phyloP scores from a whole-genome alignment of 768 basidiomycete species.

The Boletus bicolor region DNA sequence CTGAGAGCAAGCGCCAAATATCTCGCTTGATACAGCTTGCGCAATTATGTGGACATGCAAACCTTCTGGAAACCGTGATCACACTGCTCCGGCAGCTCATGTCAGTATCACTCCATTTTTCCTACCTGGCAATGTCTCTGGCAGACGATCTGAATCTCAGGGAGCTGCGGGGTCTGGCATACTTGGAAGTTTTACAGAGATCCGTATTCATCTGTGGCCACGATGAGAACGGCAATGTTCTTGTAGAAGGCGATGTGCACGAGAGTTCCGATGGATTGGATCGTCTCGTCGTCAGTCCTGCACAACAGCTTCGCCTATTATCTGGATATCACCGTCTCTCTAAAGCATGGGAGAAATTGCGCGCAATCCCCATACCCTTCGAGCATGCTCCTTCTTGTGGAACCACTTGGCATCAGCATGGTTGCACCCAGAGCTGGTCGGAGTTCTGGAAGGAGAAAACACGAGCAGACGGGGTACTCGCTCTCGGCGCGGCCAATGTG shows the following conservation, averaged over 20 bases:
- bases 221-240: constrained; percentile 10
- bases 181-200: constrained; percentile 72
- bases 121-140: constrained; percentile 69
- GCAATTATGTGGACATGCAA: constrained; percentile 61
- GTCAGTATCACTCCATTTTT: constrained; percentile 59
- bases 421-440: constrained; percentile 68
- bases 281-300: constrained; percentile 49
- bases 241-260: constrained; percentile 32
- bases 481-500: constrained; percentile 61
- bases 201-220: constrained; percentile 33
- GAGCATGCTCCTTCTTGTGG: constrained; percentile 63
- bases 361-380: constrained; percentile 54
- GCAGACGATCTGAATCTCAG: constrained; percentile 67
- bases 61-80: constrained; percentile 59
- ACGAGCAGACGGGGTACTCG: constrained; percentile 55
- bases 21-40: constrained; percentile 64
- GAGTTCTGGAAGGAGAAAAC: constrained; percentile 82
- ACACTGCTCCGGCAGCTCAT: constrained; percentile 57
- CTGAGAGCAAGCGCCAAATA: constrained; percentile 45
- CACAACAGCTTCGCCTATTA: constrained; percentile 64
- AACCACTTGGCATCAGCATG: constrained; percentile 69
- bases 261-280: constrained; percentile 38
- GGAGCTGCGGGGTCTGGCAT: constrained; percentile 59
- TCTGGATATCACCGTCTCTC: constrained; percentile 70
- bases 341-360: constrained; percentile 61